Evolutionary conservation across 805 yeast species (phyloP).

Genomic region (Starmerella bombicola): DNA sequence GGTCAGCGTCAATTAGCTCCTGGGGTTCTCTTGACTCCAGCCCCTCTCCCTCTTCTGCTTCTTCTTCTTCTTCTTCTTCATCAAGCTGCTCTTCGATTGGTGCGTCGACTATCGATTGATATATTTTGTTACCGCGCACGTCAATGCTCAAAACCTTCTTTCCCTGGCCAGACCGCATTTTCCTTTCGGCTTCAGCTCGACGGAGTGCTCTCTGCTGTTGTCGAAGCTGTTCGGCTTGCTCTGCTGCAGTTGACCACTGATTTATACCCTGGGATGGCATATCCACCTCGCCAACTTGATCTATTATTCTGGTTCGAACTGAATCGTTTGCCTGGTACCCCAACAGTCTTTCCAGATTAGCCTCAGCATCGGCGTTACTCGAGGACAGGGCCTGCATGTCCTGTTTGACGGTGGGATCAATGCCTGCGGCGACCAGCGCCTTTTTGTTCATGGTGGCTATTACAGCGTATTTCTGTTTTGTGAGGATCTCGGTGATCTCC

Average conservation of each 20-base stretch:
- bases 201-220: constrained; percentile 68
- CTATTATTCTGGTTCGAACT: constrained; percentile 84
- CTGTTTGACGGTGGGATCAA: constrained; percentile 18
- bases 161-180: constrained; percentile 58
- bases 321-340: constrained; percentile 77
- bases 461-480: constrained; percentile 40
- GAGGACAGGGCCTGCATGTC: constrained; percentile 1
- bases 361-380: constrained; percentile 45
- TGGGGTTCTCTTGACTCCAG: background rate
- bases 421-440: constrained; percentile 32
- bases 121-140: constrained; percentile 68
- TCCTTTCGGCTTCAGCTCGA: constrained; percentile 47
- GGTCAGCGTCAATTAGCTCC: background rate
- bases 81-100: constrained; percentile 21
- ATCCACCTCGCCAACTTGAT: constrained; percentile 81
- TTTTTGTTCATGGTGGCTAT: constrained; percentile 28
- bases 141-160: constrained; percentile 64
- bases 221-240: constrained; percentile 75
- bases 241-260: constrained; percentile 73
- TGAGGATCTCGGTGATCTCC: constrained; percentile 43
- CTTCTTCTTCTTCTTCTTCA: constrained; percentile 5
- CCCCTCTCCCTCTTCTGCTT: too few species aligned
- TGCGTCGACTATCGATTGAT: constrained; percentile 39
- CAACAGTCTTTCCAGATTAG: constrained; percentile 57
- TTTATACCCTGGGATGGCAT: constrained; percentile 42